Base-by-base conservation (phyloP, 176 grass and related monocot genomes). In the Carex parvula region DNA sequence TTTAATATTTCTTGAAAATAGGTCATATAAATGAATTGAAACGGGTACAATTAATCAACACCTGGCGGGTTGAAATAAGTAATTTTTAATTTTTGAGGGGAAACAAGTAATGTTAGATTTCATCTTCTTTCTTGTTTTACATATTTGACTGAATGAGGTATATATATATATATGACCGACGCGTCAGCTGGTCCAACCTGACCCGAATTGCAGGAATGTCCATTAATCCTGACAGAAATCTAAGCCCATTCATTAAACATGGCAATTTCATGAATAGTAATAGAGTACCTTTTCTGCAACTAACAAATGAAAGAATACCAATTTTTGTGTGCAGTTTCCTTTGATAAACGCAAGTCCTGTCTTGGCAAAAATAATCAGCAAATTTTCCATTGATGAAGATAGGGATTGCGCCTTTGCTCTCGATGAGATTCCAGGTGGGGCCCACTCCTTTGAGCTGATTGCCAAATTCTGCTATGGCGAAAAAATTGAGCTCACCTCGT, bases 401-500 rank as follows among this genome's bases (percentile, higher is more conserved):
- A 89, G 87, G 61, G 88, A 75, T 63, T 97, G 94, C 70, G 86
- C 83, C 72, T 85, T 97, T 68, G 86, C 87, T 83, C 94, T 97
- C 35, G 87, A 94, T 83, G 92, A 97, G 54, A 87, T 97, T 81
- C 94, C 94, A 14, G 94, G 92, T 20, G 94, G 94, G 54, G 88
- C 88, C 87, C 92, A 97, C 74, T 90, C 92, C 30, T 97, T 97
- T 86, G 94, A 97, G 87, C 87, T 94, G 26, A 89, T 88, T 4
- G 90, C 88, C 15, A 90, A 86, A 83, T 97, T 97, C 88, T 97
- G 94, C 84, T 97, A 97, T 70, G 94, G 94, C 80, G 88, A 94
- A 20, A 97, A 92, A 91, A 89, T 97, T 41, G 90, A 91, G 85
- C 88, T 97, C 9, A 97, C 89, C 62, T 83, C 90, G 30, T 86